Evolutionary conservation across 306 rosid genomes (phyloP), one percentile per base, ranked within the genome.

Genomic region (Ceratonia siliqua): DNA sequence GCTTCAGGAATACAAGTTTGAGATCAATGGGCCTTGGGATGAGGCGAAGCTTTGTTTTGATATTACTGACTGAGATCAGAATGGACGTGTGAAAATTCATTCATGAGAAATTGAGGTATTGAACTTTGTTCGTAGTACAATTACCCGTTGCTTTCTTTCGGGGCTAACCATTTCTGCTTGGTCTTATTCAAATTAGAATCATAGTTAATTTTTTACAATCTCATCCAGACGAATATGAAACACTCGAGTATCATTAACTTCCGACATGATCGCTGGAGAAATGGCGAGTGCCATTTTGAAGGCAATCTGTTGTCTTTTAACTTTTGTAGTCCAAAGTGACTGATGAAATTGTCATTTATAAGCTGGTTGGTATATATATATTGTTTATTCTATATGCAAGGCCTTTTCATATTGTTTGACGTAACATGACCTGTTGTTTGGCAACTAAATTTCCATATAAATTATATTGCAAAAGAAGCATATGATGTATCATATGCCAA

Each of bases 1-100:
- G 72, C 89, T 94, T 80, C 97, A 94, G 73, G 94, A 89, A 30
- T 94, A 88, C 77, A 91, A 91, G 83, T 94, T 94, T 81, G 97
- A 88, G 86, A 94, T 94, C 72, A 87, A 94, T 78, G 97, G 97
- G 46, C 96, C 98, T 0, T 94, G 98, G 98, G 98, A 94, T 35
- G 98, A 94, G 86, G 98, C 94, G 57, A 94, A 87, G 88, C 98
- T 94, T 79, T 91, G 96, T 79, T 91, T 91, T 82, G 92, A 84
- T 74, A 89, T 94, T n/a, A 85, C 89, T 64, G 98, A 94, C 62
- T 94, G 87, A 81, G 58, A 73, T 48, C 68, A 50, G 33, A 38
- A 28, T 30, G 74, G 50, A 68, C 22, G 3, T 65, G 54, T 49
- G 33, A 48, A 70, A 36, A 35, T 57, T 63, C 21, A 35, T 57